phyloP scores from a whole-genome alignment of 148 eudicot genomes.

The Silene conica region DNA sequence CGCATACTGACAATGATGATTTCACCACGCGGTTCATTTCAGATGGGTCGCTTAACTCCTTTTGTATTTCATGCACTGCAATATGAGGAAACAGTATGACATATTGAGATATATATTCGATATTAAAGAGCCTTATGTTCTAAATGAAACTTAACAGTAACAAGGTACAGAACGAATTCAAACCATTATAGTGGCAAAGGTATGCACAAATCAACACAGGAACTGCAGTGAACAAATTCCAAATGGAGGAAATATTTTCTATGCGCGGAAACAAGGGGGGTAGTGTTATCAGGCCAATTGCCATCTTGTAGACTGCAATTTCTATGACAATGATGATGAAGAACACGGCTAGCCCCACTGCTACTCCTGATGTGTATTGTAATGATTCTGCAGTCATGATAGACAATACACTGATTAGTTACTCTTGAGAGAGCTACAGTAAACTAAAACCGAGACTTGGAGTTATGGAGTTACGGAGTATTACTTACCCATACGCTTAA shows the following conservation, averaged over 20 bases:
- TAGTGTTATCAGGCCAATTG: constrained; percentile 53
- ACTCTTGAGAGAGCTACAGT: neutral
- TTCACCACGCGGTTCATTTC: constrained; percentile 61
- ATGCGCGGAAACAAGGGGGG: constrained; percentile 74
- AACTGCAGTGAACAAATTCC: constrained; percentile 70
- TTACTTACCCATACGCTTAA: constrained; percentile 78
- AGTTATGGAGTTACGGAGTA: neutral
- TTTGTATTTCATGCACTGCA: constrained; percentile 78
- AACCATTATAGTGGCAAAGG: constrained; percentile 94
- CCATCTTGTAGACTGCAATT: constrained; percentile 62
- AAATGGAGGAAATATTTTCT: constrained; percentile 42
- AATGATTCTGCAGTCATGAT: constrained; percentile 61
- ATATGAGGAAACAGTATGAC: neutral
- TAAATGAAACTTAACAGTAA: too few species aligned
- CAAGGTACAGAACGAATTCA: constrained; percentile 7
- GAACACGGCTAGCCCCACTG: constrained; percentile 75
- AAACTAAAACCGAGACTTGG: too few species aligned
- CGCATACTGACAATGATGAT: constrained; percentile 68
- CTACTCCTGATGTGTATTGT: constrained; percentile 76
- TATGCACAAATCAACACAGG: constrained; percentile 93
- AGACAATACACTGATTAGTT: neutral
- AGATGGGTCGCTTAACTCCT: constrained; percentile 69
- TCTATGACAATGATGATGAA: constrained; percentile 67
- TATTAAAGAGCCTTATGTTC: too few species aligned
- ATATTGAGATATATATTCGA: neutral